Evolutionary conservation across 129 eudicot species (phyloP).

Genomic region (Kitagawia praeruptora): DNA sequence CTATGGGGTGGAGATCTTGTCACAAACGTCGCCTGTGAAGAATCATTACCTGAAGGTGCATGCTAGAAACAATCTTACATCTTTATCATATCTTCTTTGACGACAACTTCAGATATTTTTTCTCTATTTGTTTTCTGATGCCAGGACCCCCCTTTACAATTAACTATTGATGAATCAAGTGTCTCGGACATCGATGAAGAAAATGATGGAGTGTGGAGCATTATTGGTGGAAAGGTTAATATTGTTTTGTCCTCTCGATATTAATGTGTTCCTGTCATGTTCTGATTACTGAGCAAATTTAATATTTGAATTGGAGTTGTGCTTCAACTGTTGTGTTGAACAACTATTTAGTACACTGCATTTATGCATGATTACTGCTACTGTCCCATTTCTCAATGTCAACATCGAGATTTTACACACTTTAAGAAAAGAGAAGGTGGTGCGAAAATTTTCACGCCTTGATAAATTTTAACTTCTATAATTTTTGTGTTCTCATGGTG

Average conservation of each 20-base stretch:
- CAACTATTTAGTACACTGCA: neutral
- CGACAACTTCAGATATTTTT: neutral
- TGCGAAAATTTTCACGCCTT: neutral
- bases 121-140: neutral
- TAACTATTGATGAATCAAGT: conserved; percentile 52
- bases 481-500: neutral
- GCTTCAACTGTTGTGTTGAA: neutral
- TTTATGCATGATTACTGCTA: neutral
- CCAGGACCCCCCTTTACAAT: conserved; percentile 70
- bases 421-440: neutral
- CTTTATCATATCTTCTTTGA: neutral
- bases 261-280: neutral
- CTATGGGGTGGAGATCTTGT: conserved; percentile 42
- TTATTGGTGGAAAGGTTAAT: conserved; percentile 85
- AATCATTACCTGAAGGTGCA: conserved; percentile 48
- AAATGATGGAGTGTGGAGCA: conserved; percentile 71
- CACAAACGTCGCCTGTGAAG: conserved; percentile 33
- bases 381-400: neutral
- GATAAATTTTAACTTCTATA: neutral
- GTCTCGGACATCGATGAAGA: conserved; percentile 66
- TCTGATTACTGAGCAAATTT: neutral
- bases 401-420: neutral
- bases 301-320: neutral
- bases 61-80: conserved; percentile 6
- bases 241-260: conserved; percentile 1